phyloP scores from a whole-genome alignment of 371 early-diverging fungal genomes.

The Mortierella sp. region DNA sequence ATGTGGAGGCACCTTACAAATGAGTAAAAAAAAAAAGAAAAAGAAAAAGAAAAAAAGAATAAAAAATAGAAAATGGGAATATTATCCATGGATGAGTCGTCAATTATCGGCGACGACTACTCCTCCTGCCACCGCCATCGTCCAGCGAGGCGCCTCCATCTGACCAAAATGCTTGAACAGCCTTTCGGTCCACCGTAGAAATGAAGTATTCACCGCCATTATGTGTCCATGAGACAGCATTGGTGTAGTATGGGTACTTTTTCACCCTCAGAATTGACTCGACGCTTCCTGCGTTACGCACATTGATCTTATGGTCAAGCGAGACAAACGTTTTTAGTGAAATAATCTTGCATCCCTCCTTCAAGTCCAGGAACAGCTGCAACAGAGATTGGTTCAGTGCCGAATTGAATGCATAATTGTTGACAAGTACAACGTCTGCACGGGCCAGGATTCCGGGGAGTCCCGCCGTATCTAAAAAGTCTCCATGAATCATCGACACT shows the following conservation, averaged over 20 bases:
- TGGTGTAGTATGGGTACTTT: slow-evolving; percentile 81
- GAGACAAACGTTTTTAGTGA: slow-evolving; percentile 85
- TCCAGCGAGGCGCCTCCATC: slow-evolving; percentile 26
- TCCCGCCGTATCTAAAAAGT: slow-evolving; percentile 78
- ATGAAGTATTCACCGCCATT: slow-evolving; percentile 90
- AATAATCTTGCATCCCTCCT: slow-evolving; percentile 90
- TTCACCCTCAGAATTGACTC: slow-evolving; percentile 88
- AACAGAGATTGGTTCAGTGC: slow-evolving; percentile 85
- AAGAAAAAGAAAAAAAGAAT: background rate
- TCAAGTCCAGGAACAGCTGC: slow-evolving; percentile 89
- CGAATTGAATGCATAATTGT: slow-evolving; percentile 94
- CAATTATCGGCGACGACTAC: slow-evolving; percentile 32
- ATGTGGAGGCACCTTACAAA: background rate
- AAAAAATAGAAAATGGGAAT: background rate
- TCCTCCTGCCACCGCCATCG: slow-evolving; percentile 31
- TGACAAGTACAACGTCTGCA: slow-evolving; percentile 94
- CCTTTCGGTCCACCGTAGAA: slow-evolving; percentile 84
- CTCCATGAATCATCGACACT: slow-evolving; percentile 79
- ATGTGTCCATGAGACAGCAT: slow-evolving; percentile 94
- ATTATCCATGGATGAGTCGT: background rate
- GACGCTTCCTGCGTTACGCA: slow-evolving; percentile 82
- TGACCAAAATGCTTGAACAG: slow-evolving; percentile 69
- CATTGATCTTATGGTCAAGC: slow-evolving; percentile 81
- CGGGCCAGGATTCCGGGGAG: slow-evolving; percentile 75
- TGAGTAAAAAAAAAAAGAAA: background rate